These are phyloP conservation scores for Coffea eugenioides DNA, from an alignment of 257 asterid genomes.

Conservation along the genomic window DNA sequence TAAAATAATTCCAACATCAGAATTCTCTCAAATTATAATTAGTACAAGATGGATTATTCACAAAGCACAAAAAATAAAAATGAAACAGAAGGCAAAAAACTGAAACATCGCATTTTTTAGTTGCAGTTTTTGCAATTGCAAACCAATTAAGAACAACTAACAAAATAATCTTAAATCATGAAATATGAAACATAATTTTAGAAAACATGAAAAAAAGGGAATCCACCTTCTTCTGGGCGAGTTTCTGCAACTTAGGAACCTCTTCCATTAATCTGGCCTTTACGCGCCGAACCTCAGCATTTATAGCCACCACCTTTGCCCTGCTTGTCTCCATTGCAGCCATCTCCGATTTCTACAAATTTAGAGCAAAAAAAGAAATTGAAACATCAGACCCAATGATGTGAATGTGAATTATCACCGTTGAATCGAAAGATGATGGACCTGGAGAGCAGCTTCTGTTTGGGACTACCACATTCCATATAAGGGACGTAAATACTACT, in stretches of 20 bases:
- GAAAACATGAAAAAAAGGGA: neutral
- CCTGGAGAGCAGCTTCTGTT: conserved; percentile 58
- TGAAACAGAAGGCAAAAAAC: too few relatives aligned
- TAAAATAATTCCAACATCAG: neutral
- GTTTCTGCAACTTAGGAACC: conserved; percentile 74
- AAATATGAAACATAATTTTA: neutral
- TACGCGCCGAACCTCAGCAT: conserved; percentile 84
- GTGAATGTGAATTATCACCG: neutral
- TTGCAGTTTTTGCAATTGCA: too few relatives aligned
- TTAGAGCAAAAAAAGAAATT: neutral
- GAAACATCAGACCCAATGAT: too few relatives aligned
- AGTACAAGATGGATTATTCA: neutral
- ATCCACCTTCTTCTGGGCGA: conserved; percentile 63
- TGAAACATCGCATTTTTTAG: too few relatives aligned
- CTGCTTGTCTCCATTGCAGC: conserved; percentile 72
- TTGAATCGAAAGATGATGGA: conserved; percentile 2
- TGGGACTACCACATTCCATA: conserved; percentile 25
- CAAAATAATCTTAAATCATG: neutral
- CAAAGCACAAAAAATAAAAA: neutral
- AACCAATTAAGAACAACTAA: neutral
- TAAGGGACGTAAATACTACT: too few relatives aligned
- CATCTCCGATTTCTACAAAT: conserved; percentile 53
- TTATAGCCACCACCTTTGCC: conserved; percentile 82
- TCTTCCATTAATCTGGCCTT: conserved; percentile 83
- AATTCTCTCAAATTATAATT: neutral